These are phyloP conservation scores for Medicago ruthenica DNA, from an alignment of 306 rosid species.

Conservation along the genomic window DNA sequence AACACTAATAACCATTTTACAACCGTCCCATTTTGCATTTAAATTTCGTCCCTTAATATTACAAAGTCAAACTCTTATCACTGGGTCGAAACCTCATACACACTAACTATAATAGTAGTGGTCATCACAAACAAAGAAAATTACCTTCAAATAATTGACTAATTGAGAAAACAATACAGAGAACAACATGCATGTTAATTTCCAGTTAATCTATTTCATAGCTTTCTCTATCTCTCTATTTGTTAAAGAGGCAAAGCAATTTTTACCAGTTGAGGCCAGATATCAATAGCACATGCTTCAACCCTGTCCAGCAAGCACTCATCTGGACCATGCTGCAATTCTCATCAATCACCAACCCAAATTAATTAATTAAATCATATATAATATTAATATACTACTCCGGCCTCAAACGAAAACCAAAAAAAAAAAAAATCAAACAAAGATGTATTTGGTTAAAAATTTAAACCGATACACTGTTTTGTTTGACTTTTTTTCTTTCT, in stretches of 20 bases:
- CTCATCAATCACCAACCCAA: not conserved
- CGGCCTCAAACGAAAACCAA: too few relatives aligned
- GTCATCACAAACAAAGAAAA: not conserved
- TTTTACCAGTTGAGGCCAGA: slow-evolving; percentile 83
- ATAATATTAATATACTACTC: not conserved
- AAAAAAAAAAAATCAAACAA: too few relatives aligned
- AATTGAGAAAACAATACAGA: not conserved
- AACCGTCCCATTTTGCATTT: too few relatives aligned
- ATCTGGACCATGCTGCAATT: slow-evolving; percentile 76
- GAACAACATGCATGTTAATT: slow-evolving; percentile 2
- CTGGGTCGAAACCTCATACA: too few relatives aligned
- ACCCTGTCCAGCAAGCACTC: slow-evolving; percentile 88
- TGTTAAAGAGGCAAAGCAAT: not conserved
- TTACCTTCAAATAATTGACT: not conserved
- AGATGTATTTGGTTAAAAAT: too few relatives aligned
- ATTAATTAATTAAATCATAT: not conserved
- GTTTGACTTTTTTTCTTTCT: too few relatives aligned
- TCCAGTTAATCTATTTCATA: too few relatives aligned
- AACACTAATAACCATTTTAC: too few relatives aligned
- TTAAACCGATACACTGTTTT: too few relatives aligned
- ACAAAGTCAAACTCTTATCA: too few relatives aligned
- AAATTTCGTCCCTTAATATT: too few relatives aligned
- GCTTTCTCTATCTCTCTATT: too few relatives aligned
- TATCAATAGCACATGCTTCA: slow-evolving; percentile 82
- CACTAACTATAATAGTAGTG: not conserved